Conservation (phyloP, 192 early-diverging fungal species). For the Coemansia sp. region DNA sequence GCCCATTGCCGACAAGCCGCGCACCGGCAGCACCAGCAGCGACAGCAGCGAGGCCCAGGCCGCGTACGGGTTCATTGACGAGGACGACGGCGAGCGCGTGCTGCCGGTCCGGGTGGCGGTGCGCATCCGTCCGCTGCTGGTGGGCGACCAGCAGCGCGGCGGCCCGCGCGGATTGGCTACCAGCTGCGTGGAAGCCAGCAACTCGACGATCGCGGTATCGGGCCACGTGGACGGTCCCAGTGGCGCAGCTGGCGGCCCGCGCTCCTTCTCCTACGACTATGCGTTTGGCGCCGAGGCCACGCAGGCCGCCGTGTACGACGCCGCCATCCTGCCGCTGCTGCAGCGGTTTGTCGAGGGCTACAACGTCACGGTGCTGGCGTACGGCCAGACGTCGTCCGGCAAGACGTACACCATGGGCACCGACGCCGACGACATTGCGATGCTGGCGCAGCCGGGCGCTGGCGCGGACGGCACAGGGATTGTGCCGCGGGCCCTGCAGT, state of each 20-base stretch:
- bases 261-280: slow-evolving; percentile 61
- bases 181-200: slow-evolving; percentile 22
- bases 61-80: not conserved
- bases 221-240: slow-evolving; percentile 4
- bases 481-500: slow-evolving; percentile 67
- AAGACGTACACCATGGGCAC: slow-evolving; percentile 98
- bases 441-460: slow-evolving; percentile 3
- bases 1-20: not conserved
- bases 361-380: slow-evolving; percentile 92
- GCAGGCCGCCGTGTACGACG: slow-evolving; percentile 61
- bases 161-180: slow-evolving; percentile 17
- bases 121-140: slow-evolving; percentile 44
- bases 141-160: not conserved
- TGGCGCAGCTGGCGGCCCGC: slow-evolving; percentile 9
- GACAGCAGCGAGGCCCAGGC: not conserved
- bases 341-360: slow-evolving; percentile 73
- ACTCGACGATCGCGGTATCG: slow-evolving; percentile 16
- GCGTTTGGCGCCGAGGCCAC: slow-evolving; percentile 58
- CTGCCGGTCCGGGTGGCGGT: slow-evolving; percentile 52
- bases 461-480: slow-evolving; percentile 50
- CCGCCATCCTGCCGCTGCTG: slow-evolving; percentile 52
- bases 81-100: slow-evolving; percentile 29
- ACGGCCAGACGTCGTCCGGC: slow-evolving; percentile 90
- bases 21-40: slow-evolving; percentile 7
- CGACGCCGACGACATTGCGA: slow-evolving; percentile 28